These are phyloP conservation scores for Jamesozyma rosinii DNA, from an alignment of 805 yeast genomes.

Conservation along the genomic window DNA sequence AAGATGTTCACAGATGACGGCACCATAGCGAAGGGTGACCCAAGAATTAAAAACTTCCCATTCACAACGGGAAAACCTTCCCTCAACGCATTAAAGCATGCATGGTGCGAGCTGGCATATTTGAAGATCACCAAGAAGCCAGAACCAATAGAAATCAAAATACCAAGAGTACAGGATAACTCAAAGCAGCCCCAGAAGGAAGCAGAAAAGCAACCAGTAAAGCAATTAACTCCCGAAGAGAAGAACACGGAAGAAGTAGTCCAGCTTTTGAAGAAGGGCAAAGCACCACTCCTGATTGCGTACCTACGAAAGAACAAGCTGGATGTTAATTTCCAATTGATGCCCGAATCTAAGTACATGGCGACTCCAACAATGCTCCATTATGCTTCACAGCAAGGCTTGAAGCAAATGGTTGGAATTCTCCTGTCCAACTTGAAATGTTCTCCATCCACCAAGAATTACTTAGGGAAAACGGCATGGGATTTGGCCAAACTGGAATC, in stretches of 20 bases:
- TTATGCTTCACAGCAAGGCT: conserved; percentile 61
- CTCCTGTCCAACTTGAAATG: conserved; percentile 58
- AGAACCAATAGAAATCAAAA: conserved; percentile 31
- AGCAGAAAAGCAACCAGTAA: conserved; percentile 6
- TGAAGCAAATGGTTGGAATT: conserved; percentile 53
- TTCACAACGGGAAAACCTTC: conserved; percentile 89
- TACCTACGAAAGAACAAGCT: conserved; percentile 53
- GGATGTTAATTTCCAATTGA: conserved; percentile 42
- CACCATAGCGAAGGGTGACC: conserved; percentile 43
- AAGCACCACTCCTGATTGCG: conserved; percentile 61
- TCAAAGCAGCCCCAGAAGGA: neutral
- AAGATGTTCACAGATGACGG: conserved; percentile 57
- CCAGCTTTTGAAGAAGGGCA: conserved; percentile 55
- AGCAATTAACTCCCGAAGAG: conserved; percentile 32
- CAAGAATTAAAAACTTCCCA: conserved; percentile 63
- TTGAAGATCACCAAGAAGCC: conserved; percentile 50
- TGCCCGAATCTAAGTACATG: conserved; percentile 46
- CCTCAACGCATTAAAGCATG: conserved; percentile 62
- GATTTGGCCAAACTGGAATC: conserved; percentile 48
- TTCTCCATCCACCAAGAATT: conserved; percentile 53
- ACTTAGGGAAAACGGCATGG: conserved; percentile 53
- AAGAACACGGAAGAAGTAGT: conserved; percentile 50
- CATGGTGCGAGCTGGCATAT: conserved; percentile 73
- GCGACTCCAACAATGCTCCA: conserved; percentile 68
- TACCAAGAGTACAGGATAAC: conserved; percentile 6